These are phyloP conservation scores for Castanea crenata DNA, from an alignment of 306 rosid species.

Conservation along the genomic window DNA sequence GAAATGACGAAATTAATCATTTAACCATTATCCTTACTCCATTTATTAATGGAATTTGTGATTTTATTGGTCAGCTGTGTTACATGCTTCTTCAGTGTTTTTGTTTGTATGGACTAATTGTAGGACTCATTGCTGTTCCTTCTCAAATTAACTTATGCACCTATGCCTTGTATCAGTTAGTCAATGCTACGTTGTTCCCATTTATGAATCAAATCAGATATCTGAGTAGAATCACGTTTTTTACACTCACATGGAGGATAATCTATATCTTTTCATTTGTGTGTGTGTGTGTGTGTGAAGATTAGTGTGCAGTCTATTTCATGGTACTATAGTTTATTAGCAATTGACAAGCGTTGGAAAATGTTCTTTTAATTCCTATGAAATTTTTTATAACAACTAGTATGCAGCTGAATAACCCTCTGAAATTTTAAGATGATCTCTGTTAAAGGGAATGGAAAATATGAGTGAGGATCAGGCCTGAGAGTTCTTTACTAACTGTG, in stretches of 20 bases:
- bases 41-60: not conserved
- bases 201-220: not conserved
- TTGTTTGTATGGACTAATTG: not conserved
- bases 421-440: not conserved
- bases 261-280: not conserved
- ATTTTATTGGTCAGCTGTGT: not conserved
- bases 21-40: not conserved
- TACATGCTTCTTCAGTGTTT: not conserved
- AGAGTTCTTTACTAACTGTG: not conserved
- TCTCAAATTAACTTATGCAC: not conserved
- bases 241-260: not conserved
- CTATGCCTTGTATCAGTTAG: not conserved
- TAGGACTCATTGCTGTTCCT: not conserved
- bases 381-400: not conserved
- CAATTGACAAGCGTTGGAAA: not conserved
- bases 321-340: not conserved
- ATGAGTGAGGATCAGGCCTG: not conserved
- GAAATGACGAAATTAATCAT: too few relatives aligned
- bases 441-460: not conserved
- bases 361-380: not conserved
- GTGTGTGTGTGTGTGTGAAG: not conserved
- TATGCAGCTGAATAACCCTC: constrained; percentile 7
- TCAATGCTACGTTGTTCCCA: not conserved
- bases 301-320: not conserved
- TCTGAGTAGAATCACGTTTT: not conserved